These are phyloP conservation scores for Aspergillus clavatus DNA, from an alignment of 2,329 filamentous ascomycete genomes.

Conservation along the genomic window DNA sequence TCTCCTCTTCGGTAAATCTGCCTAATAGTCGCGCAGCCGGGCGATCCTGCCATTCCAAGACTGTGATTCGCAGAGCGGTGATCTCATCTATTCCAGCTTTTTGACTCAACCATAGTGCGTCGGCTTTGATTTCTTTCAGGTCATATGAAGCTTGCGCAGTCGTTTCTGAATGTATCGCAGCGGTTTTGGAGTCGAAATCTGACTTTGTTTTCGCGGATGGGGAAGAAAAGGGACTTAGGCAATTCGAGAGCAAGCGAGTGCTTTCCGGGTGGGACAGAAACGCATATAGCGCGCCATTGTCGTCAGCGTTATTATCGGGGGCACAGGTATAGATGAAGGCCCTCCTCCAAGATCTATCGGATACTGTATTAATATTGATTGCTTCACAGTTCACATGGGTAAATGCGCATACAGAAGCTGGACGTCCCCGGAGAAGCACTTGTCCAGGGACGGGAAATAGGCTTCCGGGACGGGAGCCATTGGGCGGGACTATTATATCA, in stretches of 20 bases:
- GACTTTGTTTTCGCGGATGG: conserved; percentile 61
- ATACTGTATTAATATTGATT: conserved; percentile 18
- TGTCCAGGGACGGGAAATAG: conserved; percentile 80
- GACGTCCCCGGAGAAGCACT: conserved; percentile 75
- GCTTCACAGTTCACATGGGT: background rate
- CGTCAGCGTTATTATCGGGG: conserved; percentile 43
- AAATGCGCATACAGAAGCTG: conserved; percentile 62
- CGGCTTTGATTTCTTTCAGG: conserved; percentile 74
- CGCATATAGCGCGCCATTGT: conserved; percentile 54
- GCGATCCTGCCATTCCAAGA: conserved; percentile 79
- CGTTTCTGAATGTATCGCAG: conserved; percentile 76
- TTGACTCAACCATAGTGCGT: conserved; percentile 80
- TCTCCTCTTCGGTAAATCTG: conserved; percentile 72
- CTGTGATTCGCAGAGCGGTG: conserved; percentile 70
- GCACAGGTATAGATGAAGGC: conserved; percentile 51
- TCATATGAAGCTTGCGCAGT: conserved; percentile 63
- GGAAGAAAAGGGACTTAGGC: conserved; percentile 62
- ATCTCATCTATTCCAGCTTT: conserved; percentile 74
- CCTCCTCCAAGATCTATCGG: conserved; percentile 55
- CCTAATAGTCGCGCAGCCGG: conserved; percentile 66
- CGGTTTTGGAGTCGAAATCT: conserved; percentile 76
- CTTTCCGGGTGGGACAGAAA: conserved; percentile 71
- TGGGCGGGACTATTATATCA: conserved; percentile 39
- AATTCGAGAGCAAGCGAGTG: conserved; percentile 62
- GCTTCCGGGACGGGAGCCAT: conserved; percentile 69